phyloP scores from a whole-genome alignment of 2,329 filamentous ascomycete genomes.

The Colletotrichum sp. region DNA sequence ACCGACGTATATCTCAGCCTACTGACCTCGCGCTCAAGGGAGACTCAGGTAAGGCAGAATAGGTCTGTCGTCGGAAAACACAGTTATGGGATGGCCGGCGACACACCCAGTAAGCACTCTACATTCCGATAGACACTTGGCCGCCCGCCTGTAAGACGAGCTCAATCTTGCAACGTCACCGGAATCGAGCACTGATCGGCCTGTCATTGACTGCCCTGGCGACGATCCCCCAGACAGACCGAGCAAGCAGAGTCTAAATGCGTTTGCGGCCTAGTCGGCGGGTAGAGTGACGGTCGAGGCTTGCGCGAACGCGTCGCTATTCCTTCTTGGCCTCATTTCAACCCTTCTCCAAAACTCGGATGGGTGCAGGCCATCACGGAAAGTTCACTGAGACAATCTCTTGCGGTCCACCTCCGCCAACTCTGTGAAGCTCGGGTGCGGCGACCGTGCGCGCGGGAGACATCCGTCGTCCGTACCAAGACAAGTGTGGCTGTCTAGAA shows the following conservation, averaged over 20 bases:
- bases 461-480: not conserved
- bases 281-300: not conserved
- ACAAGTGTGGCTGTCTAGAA: not conserved
- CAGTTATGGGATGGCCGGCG: not conserved
- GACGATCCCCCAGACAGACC: not conserved
- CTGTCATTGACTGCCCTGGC: not conserved
- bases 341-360: not conserved
- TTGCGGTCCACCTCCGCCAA: not conserved
- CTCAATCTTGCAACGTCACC: not conserved
- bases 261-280: not conserved
- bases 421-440: not conserved
- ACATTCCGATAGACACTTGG: not conserved
- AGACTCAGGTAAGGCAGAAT: not conserved
- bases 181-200: not conserved
- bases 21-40: not conserved
- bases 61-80: not conserved
- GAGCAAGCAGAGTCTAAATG: not conserved
- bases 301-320: not conserved
- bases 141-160: not conserved
- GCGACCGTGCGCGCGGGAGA: not conserved
- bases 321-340: not conserved
- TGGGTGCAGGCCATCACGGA: not conserved
- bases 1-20: not conserved
- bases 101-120: not conserved
- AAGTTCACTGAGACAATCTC: not conserved